A percentile compares a stretch with the other conserved stretches of the same genome.
Conservation (phyloP, 148 eudicot species). For the Chenopodium formosanum region DNA sequence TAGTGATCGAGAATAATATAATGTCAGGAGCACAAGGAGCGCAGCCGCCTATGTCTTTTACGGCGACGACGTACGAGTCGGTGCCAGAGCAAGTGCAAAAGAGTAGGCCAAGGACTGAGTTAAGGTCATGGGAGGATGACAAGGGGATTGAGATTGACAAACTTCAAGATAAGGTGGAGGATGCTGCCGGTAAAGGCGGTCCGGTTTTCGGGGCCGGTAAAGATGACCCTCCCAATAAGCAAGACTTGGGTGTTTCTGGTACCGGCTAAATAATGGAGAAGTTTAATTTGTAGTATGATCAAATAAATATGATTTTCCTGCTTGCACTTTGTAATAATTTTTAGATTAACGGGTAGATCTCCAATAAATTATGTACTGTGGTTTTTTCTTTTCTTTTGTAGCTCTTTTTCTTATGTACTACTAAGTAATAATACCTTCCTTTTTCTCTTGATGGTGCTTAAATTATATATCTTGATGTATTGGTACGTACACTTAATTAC, state of each 20-base stretch:
- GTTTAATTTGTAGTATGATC: no score
- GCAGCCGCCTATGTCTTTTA: constrained; percentile 38
- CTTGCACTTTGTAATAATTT: no score
- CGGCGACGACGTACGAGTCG: constrained; percentile 42
- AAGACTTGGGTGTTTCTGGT: constrained; percentile 64
- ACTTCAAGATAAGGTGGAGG: constrained; percentile 66
- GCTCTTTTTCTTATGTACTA: no score
- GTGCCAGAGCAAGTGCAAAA: constrained; percentile 18
- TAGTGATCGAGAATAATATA: not conserved
- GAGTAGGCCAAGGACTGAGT: constrained; percentile 27
- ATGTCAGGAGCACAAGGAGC: constrained; percentile 55
- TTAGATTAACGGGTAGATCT: no score
- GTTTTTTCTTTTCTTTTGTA: no score
- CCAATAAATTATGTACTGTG: no score
- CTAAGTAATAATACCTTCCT: no score
- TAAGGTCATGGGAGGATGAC: constrained; percentile 42
- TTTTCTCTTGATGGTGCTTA: no score
- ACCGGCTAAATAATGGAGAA: constrained; percentile 32
- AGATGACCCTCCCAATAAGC: constrained; percentile 44
- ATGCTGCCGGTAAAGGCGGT: constrained; percentile 72
- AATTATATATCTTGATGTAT: no score
- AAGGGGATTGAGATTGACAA: constrained; percentile 67
- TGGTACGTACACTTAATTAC: no score
- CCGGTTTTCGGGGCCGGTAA: constrained; percentile 68
- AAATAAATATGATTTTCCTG: no score